phyloP scores from a whole-genome alignment of 345 rosid species.

The Boechera retrofracta region DNA sequence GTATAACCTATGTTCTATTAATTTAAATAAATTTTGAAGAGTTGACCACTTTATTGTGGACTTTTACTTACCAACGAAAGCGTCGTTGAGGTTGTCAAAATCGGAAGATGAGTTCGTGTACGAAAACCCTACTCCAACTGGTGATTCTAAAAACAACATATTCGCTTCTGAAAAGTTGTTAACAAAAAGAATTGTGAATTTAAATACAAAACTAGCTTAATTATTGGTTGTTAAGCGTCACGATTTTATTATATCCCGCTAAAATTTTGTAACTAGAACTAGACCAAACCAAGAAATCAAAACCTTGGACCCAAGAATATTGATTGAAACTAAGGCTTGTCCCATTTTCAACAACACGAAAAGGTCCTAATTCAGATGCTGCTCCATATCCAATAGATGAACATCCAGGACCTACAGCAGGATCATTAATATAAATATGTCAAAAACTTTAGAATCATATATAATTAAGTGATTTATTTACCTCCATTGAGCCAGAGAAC shows the following conservation, averaged over 20 bases:
- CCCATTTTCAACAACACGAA: slow-evolving; percentile 57
- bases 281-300: background rate
- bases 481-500: slow-evolving; percentile 83
- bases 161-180: slow-evolving; percentile 53
- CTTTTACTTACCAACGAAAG: slow-evolving; percentile 55
- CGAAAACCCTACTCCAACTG: slow-evolving; percentile 74
- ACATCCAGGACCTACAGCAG: slow-evolving; percentile 65
- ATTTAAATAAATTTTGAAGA: background rate
- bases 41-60: background rate
- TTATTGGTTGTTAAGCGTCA: background rate
- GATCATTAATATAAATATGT: background rate
- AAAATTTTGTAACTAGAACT: background rate
- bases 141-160: slow-evolving; percentile 71
- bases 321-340: slow-evolving; percentile 52
- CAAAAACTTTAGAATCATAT: background rate
- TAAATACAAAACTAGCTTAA: background rate
- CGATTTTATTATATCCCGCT: background rate
- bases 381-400: slow-evolving; percentile 75
- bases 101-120: slow-evolving; percentile 69
- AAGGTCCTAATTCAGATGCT: slow-evolving; percentile 66
- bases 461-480: background rate
- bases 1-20: background rate
- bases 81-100: slow-evolving; percentile 54
- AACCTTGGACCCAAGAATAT: slow-evolving; percentile 67
- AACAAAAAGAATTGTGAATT: background rate